Evolutionary conservation across 2,329 filamentous ascomycete genomes (phyloP).

Genomic region (Stemphylium beticola): DNA sequence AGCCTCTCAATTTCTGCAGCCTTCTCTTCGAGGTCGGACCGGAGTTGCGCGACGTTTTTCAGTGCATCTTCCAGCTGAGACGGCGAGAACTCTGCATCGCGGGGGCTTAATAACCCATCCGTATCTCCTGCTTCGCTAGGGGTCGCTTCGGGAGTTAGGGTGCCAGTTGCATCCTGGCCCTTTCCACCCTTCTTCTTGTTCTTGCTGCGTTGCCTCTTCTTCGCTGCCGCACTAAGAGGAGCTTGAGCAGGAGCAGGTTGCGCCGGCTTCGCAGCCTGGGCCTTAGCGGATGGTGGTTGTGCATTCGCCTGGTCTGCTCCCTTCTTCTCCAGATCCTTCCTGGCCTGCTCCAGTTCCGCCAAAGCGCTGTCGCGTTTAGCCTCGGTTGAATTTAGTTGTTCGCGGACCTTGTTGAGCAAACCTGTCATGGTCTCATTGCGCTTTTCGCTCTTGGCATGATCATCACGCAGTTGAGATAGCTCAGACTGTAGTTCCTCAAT

Average conservation of each 20-base stretch:
- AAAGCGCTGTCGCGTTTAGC: constrained; percentile 55
- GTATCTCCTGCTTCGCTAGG: constrained; percentile 49
- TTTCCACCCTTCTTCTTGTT: constrained; percentile 83
- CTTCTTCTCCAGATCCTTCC: constrained; percentile 37
- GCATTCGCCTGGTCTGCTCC: constrained; percentile 18
- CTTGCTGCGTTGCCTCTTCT: constrained; percentile 76
- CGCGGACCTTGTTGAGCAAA: constrained; percentile 61
- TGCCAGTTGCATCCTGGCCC: constrained; percentile 36
- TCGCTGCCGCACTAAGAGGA: constrained; percentile 54
- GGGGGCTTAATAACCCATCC: constrained; percentile 42
- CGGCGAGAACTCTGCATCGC: constrained; percentile 52
- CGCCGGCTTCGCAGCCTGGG: constrained; percentile 18
- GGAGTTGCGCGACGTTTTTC: constrained; percentile 38
- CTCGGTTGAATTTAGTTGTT: constrained; percentile 62
- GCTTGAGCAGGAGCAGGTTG: constrained; percentile 28
- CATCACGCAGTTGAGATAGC: constrained; percentile 36
- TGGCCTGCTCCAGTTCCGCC: constrained; percentile 47
- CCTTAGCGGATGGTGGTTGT: constrained; percentile 5
- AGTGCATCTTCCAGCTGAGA: constrained; percentile 39
- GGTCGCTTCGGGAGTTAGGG: constrained; percentile 45
- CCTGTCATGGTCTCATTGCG: constrained; percentile 60
- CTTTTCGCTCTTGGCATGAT: constrained; percentile 56
- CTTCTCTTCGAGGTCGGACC: constrained; percentile 44
- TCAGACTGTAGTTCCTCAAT: constrained; percentile 42
- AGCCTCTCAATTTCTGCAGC: constrained; percentile 41